These are phyloP conservation scores for Keithomyces neogunnii DNA, from an alignment of 2,329 filamentous ascomycete genomes.

Conservation along the genomic window DNA sequence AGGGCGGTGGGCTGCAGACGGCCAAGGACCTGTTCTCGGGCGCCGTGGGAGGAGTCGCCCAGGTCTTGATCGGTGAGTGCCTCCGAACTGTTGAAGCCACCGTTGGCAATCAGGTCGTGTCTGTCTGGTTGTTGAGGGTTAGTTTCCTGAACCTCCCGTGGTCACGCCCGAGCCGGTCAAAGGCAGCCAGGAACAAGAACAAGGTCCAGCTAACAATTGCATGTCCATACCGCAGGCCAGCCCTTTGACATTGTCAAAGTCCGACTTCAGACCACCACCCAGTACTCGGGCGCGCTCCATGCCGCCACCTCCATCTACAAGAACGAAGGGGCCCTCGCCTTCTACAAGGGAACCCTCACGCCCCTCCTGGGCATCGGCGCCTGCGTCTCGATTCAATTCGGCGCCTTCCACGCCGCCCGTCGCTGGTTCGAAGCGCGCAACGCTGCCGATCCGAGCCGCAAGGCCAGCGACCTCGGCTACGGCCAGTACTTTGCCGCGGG, in stretches of 20 bases:
- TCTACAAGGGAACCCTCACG: slow-evolving; percentile 97
- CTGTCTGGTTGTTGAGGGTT: too few species aligned
- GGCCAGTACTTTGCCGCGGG: slow-evolving; percentile 83
- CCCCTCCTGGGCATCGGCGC: slow-evolving; percentile 93
- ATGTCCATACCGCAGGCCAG: slow-evolving; percentile 40
- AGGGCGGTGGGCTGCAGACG: slow-evolving; percentile 43
- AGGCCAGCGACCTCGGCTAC: slow-evolving; percentile 58
- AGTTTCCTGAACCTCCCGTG: too few species aligned
- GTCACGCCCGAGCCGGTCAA: too few species aligned
- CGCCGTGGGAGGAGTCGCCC: slow-evolving; percentile 83
- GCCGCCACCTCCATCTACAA: slow-evolving; percentile 78
- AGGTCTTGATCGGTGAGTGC: slow-evolving; percentile 74
- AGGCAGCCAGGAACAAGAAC: not conserved
- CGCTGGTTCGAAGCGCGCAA: slow-evolving; percentile 77
- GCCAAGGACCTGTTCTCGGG: slow-evolving; percentile 88
- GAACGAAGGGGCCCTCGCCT: slow-evolving; percentile 80
- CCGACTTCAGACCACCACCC: slow-evolving; percentile 78
- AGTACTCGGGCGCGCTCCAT: slow-evolving; percentile 72
- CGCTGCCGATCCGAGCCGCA: slow-evolving; percentile 44
- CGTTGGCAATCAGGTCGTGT: not conserved
- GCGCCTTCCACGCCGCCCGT: slow-evolving; percentile 87
- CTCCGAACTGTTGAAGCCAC: not conserved
- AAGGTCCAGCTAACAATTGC: not conserved
- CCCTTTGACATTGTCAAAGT: slow-evolving; percentile 94
- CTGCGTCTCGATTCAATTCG: slow-evolving; percentile 97